These are phyloP conservation scores for Phytophthora pistaciae DNA, from an alignment of 352 stramenopile genomes.

Conservation along the genomic window DNA sequence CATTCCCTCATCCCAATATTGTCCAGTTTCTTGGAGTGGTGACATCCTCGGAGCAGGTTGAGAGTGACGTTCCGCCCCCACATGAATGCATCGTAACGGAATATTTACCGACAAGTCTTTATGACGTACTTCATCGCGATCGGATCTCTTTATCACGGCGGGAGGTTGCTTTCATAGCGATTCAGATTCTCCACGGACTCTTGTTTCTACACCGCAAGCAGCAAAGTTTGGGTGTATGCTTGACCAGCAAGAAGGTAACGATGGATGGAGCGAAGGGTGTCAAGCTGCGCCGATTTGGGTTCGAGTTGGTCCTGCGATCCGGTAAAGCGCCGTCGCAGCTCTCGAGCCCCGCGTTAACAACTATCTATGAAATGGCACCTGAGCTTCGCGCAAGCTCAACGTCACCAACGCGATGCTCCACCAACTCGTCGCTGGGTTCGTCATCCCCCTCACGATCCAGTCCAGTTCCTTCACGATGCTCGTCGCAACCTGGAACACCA, in stretches of 20 bases:
- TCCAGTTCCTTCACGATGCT: constrained; percentile 6
- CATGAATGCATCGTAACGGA: constrained; percentile 53
- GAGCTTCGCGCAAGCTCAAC: constrained; percentile 1
- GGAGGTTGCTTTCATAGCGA: constrained; percentile 59
- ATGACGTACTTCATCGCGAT: constrained; percentile 64
- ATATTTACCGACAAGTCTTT: constrained; percentile 54
- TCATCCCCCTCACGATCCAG: constrained; percentile 7
- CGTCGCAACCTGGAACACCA: constrained; percentile 24
- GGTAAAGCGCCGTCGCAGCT: constrained; percentile 34
- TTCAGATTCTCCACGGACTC: constrained; percentile 51
- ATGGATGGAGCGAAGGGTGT: constrained; percentile 42
- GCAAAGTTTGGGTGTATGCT: constrained; percentile 48
- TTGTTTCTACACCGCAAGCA: constrained; percentile 50
- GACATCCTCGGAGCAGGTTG: constrained; percentile 1
- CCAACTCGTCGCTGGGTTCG: constrained; percentile 5
- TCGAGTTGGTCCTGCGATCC: constrained; percentile 43
- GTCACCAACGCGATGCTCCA: constrained; percentile 2
- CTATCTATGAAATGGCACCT: constrained; percentile 38
- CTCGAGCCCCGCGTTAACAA: constrained; percentile 22
- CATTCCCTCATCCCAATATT: constrained; percentile 58
- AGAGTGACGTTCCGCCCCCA: constrained; percentile 5
- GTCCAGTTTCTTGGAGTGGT: constrained; percentile 57
- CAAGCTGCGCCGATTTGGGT: constrained; percentile 66
- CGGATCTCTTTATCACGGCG: constrained; percentile 37
- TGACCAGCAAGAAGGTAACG: constrained; percentile 82